Base-by-base conservation (phyloP, 345 rosid genomes). In the Camelina laxa region DNA sequence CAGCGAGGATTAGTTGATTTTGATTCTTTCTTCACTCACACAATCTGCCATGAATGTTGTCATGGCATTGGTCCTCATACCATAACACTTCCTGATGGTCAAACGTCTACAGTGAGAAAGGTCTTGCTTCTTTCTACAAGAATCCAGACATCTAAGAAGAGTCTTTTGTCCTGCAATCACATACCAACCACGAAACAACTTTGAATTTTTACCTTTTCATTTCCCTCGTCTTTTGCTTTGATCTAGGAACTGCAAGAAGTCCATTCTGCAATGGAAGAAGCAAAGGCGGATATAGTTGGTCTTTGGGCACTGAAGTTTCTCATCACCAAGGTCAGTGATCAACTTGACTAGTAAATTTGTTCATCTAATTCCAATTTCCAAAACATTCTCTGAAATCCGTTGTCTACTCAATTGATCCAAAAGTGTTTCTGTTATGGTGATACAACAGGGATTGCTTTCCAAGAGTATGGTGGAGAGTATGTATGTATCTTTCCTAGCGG, bases 61-160 rank as follows among this genome's bases (percentile, higher is more conserved):
- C 97, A 94, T 80, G 98, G 97, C 24, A 91, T 94, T 79, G 97
- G 98, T 36, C 96, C 98, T 24, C 98, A 94, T 82, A 84, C 88
- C 45, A 91, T 94, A 49, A 88, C 79, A 44, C 98, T 91, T 74
- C 98, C 98, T 36, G 81, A 83, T 83, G 98, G 98, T 35, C 84
- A 85, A 68, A 69, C 77, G 42, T 94, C 95, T 69, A 94, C 96
- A 9, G 96, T 94, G 74, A 89, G 98, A 86, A 75, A 86, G 91
- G 98, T 94, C 24, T 59, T 84, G 27, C 53, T 47, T 64, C 54
- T 48, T 76, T 49, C 66, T 51, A 20, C 68, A 39, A 41, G 42
- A 33, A 36, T 48, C 4, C 35, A 42, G 50, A 75, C 55, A 69
- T 69, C 64, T 42, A 9, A 42, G 0, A 2, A 12, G 47, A 5